Evolutionary conservation across 805 yeast species (phyloP).

Genomic region (Candida krabiensis): DNA sequence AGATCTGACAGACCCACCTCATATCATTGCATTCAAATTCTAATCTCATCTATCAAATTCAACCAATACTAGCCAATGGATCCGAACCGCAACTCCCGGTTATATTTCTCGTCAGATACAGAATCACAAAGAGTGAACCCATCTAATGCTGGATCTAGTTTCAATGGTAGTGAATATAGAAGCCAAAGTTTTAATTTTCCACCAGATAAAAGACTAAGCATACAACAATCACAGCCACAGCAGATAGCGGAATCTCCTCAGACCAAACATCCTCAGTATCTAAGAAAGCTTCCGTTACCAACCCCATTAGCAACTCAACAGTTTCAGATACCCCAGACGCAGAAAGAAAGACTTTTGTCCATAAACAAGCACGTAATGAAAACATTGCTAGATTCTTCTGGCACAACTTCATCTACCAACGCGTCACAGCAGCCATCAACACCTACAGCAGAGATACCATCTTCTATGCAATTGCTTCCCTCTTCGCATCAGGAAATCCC

Average conservation of each 20-base stretch:
- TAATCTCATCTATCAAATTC: too few species aligned
- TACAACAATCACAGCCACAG: neutral
- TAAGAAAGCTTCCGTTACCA: neutral
- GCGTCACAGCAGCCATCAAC: slow-evolving; percentile 8
- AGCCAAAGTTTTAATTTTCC: neutral
- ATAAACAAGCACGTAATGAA: slow-evolving; percentile 19
- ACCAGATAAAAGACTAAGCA: neutral
- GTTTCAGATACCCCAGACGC: slow-evolving; percentile 17
- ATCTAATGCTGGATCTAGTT: neutral
- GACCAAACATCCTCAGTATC: too few species aligned
- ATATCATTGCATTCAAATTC: too few species aligned
- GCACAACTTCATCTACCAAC: slow-evolving; percentile 4
- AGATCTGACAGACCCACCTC: too few species aligned
- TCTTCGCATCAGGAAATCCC: slow-evolving; percentile 16
- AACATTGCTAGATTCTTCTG: slow-evolving; percentile 10
- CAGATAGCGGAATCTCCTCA: neutral
- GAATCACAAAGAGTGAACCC: neutral
- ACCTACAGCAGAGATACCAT: slow-evolving; percentile 5
- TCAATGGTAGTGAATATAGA: neutral
- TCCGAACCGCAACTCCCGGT: neutral
- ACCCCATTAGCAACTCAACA: slow-evolving; percentile 8
- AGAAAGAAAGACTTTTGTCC: slow-evolving; percentile 14
- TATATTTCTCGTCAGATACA: neutral
- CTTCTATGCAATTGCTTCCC: slow-evolving; percentile 6
- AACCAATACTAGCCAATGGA: too few species aligned